phyloP scores from a whole-genome alignment of 1,139 yeast genomes.

The Wickerhamomyces sp. region DNA sequence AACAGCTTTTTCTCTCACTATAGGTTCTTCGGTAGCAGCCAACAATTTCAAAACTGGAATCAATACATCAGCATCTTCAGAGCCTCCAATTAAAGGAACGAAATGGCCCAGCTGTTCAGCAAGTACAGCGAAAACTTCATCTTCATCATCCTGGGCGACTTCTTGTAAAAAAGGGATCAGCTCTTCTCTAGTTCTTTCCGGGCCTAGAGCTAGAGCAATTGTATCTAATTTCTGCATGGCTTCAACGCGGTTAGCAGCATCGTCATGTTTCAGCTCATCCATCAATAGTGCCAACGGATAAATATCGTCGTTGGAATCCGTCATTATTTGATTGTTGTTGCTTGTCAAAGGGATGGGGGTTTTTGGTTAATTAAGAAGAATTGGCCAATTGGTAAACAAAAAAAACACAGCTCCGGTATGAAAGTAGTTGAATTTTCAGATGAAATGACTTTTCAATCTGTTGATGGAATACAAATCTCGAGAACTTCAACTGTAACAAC shows the following conservation, averaged over 20 bases:
- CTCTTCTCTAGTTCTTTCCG: conserved; percentile 86
- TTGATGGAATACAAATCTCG: too few species aligned
- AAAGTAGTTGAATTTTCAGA: too few species aligned
- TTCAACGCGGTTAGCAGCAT: conserved; percentile 85
- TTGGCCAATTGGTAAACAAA: too few species aligned
- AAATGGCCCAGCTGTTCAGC: conserved; percentile 89
- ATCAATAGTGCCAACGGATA: conserved; percentile 93
- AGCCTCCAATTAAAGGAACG: conserved; percentile 85
- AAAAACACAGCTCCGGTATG: too few species aligned
- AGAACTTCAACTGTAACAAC: too few species aligned
- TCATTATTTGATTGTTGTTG: too few species aligned
- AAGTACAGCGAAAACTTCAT: conserved; percentile 90
- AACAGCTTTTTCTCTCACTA: conserved; percentile 93
- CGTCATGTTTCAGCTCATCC: conserved; percentile 96
- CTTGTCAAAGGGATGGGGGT: too few species aligned
- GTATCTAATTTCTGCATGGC: conserved; percentile 95
- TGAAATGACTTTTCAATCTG: too few species aligned
- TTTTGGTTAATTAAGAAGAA: too few species aligned
- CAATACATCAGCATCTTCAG: conserved; percentile 67
- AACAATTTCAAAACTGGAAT: conserved; percentile 84
- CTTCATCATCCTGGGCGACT: conserved; percentile 97
- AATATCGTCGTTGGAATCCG: conserved; percentile 44
- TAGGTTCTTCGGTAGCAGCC: conserved; percentile 96
- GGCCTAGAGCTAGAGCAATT: conserved; percentile 92
- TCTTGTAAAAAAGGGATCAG: conserved; percentile 84